These are phyloP conservation scores for Penicillium argentinense DNA, from an alignment of 495 filamentous ascomycete species.

Conservation along the genomic window DNA sequence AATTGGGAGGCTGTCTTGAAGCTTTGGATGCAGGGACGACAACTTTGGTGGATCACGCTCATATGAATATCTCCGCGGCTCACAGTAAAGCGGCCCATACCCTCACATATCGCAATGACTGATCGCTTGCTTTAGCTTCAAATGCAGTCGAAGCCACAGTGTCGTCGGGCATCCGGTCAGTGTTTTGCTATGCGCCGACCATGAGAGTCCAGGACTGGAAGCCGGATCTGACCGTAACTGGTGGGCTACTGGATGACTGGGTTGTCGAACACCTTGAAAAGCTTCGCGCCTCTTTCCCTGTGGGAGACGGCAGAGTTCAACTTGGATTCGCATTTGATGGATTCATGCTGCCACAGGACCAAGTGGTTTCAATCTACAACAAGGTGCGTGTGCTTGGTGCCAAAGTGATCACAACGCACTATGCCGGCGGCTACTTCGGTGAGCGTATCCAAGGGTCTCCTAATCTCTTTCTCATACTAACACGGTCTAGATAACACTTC, in stretches of 20 bases:
- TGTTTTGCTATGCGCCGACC: conserved; percentile 48
- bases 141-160: conserved; percentile 41
- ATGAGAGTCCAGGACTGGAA: conserved; percentile 32
- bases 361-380: conserved; percentile 30
- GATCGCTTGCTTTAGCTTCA: conserved; percentile 28
- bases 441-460: neutral
- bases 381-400: conserved; percentile 24
- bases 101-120: neutral
- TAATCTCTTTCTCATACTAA: neutral
- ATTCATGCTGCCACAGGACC: conserved; percentile 32
- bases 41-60: conserved; percentile 57
- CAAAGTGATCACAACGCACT: conserved; percentile 41
- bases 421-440: conserved; percentile 16
- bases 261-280: conserved; percentile 34
- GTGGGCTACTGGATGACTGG: conserved; percentile 38
- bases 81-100: conserved; percentile 25
- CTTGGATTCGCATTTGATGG: conserved; percentile 45
- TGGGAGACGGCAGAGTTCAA: conserved; percentile 38
- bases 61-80: conserved; percentile 44
- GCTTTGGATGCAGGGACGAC: conserved; percentile 57
- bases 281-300: conserved; percentile 31
- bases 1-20: conserved; percentile 54
- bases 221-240: conserved; percentile 30
- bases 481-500: conserved; percentile 12
- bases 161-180: conserved; percentile 46